A percentile compares a stretch with the other conserved stretches of the same genome.
Evolutionary conservation across 2,329 filamentous ascomycete genomes (phyloP).

Genomic region (Curvularia lunata): DNA sequence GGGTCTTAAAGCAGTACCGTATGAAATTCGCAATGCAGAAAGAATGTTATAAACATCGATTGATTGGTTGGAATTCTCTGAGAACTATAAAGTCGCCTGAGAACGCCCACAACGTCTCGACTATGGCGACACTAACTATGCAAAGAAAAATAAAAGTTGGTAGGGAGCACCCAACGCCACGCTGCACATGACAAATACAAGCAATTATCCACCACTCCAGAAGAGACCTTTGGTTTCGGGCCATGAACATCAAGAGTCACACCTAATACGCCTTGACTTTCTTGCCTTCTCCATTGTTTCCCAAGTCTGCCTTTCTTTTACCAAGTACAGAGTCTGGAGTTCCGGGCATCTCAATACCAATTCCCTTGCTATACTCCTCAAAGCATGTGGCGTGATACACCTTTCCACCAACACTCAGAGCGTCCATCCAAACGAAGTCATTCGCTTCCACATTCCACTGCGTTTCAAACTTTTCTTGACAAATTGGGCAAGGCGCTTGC

Average conservation of each 20-base stretch:
- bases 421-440: slow-evolving; percentile 97
- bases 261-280: slow-evolving; percentile 36
- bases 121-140: not conserved
- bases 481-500: slow-evolving; percentile 87
- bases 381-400: slow-evolving; percentile 93
- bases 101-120: not conserved
- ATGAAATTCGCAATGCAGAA: too few species aligned
- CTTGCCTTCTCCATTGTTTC: slow-evolving; percentile 36
- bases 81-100: not conserved
- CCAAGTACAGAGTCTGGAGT: slow-evolving; percentile 48
- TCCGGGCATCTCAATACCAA: slow-evolving; percentile 39
- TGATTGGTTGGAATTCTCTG: not conserved
- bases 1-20: not conserved
- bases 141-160: not conserved
- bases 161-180: slow-evolving; percentile 14
- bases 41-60: not conserved
- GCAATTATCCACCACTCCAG: not conserved
- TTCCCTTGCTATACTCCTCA: slow-evolving; percentile 62
- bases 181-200: slow-evolving; percentile 21
- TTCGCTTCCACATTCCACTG: slow-evolving; percentile 91
- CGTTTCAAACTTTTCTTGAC: slow-evolving; percentile 92
- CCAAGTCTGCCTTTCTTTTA: slow-evolving; percentile 45
- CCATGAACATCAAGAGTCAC: not conserved
- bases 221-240: not conserved
- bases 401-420: slow-evolving; percentile 75